These are phyloP conservation scores for Centaurea solstitialis DNA, from an alignment of 129 eudicot species.

Conservation along the genomic window DNA sequence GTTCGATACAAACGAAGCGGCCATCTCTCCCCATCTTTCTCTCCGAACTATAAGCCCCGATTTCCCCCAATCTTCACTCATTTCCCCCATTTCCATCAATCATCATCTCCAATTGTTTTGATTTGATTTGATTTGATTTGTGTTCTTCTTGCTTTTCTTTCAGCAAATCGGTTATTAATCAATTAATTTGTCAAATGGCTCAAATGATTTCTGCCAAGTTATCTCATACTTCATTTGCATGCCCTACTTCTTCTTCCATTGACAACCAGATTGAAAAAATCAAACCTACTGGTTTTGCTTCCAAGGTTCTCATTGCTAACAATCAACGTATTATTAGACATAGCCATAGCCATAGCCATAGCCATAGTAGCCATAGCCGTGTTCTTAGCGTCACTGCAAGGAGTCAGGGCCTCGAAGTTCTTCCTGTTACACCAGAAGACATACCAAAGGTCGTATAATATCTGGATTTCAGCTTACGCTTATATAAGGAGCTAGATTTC, in stretches of 20 bases:
- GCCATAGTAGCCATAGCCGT: conserved; percentile 4
- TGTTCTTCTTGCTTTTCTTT: not conserved
- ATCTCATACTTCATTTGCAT: conserved; percentile 41
- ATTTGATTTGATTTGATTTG: not conserved
- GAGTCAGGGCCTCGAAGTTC: conserved; percentile 53
- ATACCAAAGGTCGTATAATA: conserved; percentile 48
- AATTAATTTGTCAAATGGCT: conserved; percentile 44
- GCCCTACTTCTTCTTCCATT: conserved; percentile 35
- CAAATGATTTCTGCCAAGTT: conserved; percentile 58
- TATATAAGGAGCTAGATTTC: not conserved
- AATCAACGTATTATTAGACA: conserved; percentile 19
- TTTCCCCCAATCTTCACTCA: conserved; percentile 21
- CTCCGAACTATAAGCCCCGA: conserved; percentile 10
- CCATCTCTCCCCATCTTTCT: conserved; percentile 2
- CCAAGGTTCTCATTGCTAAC: conserved; percentile 31
- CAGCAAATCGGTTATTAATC: not conserved
- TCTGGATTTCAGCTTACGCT: not conserved
- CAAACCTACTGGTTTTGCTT: conserved; percentile 40
- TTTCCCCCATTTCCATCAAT: too few relatives aligned
- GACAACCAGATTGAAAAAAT: conserved; percentile 44
- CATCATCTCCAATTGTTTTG: not conserved
- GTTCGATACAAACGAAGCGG: conserved; percentile 14
- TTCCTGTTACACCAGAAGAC: conserved; percentile 85
- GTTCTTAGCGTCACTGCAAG: conserved; percentile 38
- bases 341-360: too few relatives aligned